phyloP scores from a whole-genome alignment of 1,284 basidiomycete species.

The Vanrija pseudolonga region DNA sequence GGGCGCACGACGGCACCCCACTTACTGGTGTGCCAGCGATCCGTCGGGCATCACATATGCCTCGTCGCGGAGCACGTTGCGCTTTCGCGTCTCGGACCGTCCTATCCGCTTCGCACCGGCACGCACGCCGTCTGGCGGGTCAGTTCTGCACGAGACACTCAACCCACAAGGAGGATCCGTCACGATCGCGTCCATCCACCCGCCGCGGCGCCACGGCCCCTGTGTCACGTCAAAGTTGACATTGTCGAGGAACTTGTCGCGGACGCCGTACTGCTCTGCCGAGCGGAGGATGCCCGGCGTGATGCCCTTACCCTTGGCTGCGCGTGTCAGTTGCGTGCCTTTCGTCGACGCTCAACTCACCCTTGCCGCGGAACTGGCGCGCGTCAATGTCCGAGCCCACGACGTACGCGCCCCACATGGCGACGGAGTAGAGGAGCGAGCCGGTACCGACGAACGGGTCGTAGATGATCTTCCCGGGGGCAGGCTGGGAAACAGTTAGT shows the following conservation, averaged over 20 bases:
- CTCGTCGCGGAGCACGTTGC: constrained; percentile 39
- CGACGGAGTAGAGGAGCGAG: constrained; percentile 81
- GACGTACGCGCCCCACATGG: constrained; percentile 81
- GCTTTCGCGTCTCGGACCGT: constrained; percentile 52
- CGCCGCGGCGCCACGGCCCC: constrained; percentile 83
- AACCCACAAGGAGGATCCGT: constrained; percentile 85
- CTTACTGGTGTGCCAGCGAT: constrained; percentile 45
- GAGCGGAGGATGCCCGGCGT: constrained; percentile 69
- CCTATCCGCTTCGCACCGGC: constrained; percentile 95
- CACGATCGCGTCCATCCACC: constrained; percentile 87
- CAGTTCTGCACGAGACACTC: not conserved
- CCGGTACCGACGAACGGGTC: constrained; percentile 98
- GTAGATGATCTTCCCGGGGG: constrained; percentile 84
- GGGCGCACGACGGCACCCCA: not conserved
- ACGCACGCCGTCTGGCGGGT: constrained; percentile 74
- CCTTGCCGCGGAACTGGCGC: constrained; percentile 91
- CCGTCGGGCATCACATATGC: constrained; percentile 46
- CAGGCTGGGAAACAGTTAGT: constrained; percentile 56
- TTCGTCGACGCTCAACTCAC: constrained; percentile 18
- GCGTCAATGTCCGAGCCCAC: constrained; percentile 97
- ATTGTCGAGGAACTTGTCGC: constrained; percentile 72
- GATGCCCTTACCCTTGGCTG: constrained; percentile 48
- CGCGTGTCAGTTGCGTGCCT: not conserved
- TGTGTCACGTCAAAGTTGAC: constrained; percentile 86
- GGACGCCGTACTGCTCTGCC: constrained; percentile 80